These are phyloP conservation scores for Yarrowia sp. DNA, from an alignment of 805 yeast species.

Conservation along the genomic window DNA sequence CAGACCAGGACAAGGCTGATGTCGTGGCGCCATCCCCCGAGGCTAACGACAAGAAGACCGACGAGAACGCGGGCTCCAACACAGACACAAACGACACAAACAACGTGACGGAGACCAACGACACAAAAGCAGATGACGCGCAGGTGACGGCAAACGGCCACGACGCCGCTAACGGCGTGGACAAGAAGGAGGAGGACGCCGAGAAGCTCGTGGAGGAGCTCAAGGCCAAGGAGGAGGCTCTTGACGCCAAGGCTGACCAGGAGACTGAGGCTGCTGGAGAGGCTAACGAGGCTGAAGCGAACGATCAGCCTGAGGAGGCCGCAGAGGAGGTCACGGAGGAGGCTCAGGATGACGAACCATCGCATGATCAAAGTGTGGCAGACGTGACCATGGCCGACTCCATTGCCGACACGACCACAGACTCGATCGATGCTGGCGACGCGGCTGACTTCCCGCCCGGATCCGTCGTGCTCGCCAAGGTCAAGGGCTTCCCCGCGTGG, in stretches of 20 bases:
- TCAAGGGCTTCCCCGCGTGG: constrained; percentile 88
- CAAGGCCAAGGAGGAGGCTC: not conserved
- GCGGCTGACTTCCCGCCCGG: constrained; percentile 46
- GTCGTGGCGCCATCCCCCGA: not conserved
- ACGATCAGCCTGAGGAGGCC: not conserved
- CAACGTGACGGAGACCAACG: too few relatives aligned
- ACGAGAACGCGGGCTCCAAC: not conserved
- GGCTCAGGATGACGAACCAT: too few relatives aligned
- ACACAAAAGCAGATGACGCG: not conserved
- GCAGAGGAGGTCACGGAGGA: too few relatives aligned
- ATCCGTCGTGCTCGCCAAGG: constrained; percentile 66
- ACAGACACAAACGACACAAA: not conserved
- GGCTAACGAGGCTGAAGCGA: not conserved
- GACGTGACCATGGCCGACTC: not conserved
- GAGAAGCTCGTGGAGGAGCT: not conserved
- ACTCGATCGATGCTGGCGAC: not conserved
- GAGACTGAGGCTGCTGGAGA: not conserved
- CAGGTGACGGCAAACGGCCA: too few relatives aligned
- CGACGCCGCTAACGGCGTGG: too few relatives aligned
- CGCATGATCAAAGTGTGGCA: not conserved
- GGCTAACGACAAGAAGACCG: not conserved
- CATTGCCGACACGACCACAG: not conserved
- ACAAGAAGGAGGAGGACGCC: not conserved
- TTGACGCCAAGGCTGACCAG: not conserved
- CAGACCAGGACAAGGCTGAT: constrained; percentile 8